phyloP scores from a whole-genome alignment of 495 filamentous ascomycete species.

The Lepidopterella palustris region DNA sequence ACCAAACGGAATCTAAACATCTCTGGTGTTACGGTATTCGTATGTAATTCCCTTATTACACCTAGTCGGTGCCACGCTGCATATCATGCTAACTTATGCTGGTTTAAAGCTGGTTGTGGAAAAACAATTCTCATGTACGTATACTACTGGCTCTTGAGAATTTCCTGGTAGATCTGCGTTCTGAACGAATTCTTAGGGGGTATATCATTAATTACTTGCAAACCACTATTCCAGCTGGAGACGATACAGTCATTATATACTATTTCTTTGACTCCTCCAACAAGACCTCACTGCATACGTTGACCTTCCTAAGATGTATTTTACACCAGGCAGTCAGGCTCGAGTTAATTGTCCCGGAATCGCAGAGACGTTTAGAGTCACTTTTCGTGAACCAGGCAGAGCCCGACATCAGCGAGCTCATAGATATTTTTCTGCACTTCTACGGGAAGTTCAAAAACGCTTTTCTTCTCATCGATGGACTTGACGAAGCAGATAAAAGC shows the following conservation, averaged over 20 bases:
- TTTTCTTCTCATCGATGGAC: slow-evolving; percentile 29
- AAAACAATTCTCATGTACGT: slow-evolving; percentile 30
- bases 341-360: slow-evolving; percentile 12
- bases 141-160: background rate
- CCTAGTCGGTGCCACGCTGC: background rate
- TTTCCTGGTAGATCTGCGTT: background rate
- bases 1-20: slow-evolving; percentile 7
- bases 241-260: slow-evolving; percentile 19
- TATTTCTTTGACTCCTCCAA: slow-evolving; percentile 29
- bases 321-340: slow-evolving; percentile 22
- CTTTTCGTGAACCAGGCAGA: slow-evolving; percentile 13
- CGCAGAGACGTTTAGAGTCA: slow-evolving; percentile 12
- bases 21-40: slow-evolving; percentile 19
- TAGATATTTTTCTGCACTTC: background rate
- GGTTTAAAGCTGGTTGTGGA: slow-evolving; percentile 27
- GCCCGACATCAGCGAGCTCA: slow-evolving; percentile 11
- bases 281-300: slow-evolving; percentile 10
- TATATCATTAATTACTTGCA: slow-evolving; percentile 11
- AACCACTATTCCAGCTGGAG: background rate
- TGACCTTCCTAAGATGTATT: slow-evolving; percentile 22
- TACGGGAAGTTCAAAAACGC: slow-evolving; percentile 11
- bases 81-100: slow-evolving; percentile 1
- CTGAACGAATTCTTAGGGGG: slow-evolving; percentile 6
- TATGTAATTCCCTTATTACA: slow-evolving; percentile 7
- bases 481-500: slow-evolving; percentile 24